Percentiles rank a stretch among this genome's conserved stretches.
Conservation (phyloP, 2,329 filamentous ascomycete genomes). For the Apiospora pterosperma region DNA sequence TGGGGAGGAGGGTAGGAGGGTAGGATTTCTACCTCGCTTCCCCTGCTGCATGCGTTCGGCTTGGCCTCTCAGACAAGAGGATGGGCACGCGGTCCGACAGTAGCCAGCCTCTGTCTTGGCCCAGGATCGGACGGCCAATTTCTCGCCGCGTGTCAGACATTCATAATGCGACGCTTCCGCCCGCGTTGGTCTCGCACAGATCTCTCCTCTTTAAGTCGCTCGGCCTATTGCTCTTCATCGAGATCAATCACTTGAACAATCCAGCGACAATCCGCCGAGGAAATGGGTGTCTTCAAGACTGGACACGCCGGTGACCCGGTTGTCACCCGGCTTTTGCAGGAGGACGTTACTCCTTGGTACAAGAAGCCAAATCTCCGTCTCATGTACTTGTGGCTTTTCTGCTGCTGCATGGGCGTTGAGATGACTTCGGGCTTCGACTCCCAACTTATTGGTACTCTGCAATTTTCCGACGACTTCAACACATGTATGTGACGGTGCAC, state of each 20-base stretch:
- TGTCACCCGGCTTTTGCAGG: slow-evolving; percentile 32
- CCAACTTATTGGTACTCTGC: slow-evolving; percentile 42
- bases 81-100: slow-evolving; percentile 1
- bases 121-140: neutral
- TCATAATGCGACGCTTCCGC: slow-evolving; percentile 1
- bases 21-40: neutral
- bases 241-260: neutral
- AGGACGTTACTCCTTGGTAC: slow-evolving; percentile 48
- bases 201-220: neutral
- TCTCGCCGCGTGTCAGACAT: neutral
- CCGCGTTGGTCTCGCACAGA: neutral
- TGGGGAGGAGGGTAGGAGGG: too few relatives aligned
- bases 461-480: slow-evolving; percentile 34
- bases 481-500: slow-evolving; percentile 25
- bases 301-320: slow-evolving; percentile 28
- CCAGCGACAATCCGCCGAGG: neutral
- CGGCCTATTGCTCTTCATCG: neutral
- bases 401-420: slow-evolving; percentile 60
- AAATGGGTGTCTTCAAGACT: neutral
- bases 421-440: slow-evolving; percentile 43
- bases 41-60: neutral
- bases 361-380: slow-evolving; percentile 55
- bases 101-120: neutral
- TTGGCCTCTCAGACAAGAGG: neutral
- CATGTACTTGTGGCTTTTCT: slow-evolving; percentile 56